Evolutionary conservation across 2,329 filamentous ascomycete species (phyloP), one percentile per base, ranked within the genome.

Genomic region (Chlorencoelia australis): DNA sequence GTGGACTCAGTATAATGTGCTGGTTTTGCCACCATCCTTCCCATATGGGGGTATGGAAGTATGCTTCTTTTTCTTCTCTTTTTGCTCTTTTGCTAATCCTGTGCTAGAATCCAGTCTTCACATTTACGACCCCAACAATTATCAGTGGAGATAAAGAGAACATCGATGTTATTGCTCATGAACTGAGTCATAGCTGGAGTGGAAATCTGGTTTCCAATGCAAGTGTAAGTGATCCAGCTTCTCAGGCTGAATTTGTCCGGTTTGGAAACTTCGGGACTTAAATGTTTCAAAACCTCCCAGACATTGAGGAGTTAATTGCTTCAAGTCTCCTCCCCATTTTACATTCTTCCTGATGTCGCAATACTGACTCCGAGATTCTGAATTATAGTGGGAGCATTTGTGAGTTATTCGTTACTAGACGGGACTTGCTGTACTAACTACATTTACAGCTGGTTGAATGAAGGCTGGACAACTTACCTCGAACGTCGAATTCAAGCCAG

Each of bases 61-160:
- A 15, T 14, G 14, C 8, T 14, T 14, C 15, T 7, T 9, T 9
- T 30, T 14, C 27, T 15, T 9, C 14, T 9, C 27, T 15, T 30
- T 14, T 9, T 30, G 7, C 15, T 30, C 8, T 30, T 87, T 87
- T 82, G n/a, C n/a, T n/a, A n/a, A n/a, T n/a, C n/a, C n/a, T n/a
- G n/a, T n/a, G n/a, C n/a, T 87, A 94, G 59, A 94, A 95, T 56
- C 88, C 88, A 0, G 78, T 94, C 35, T 94, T 83, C 63, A 96
- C 91, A 0, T 96, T 94, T 58, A 89, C 88, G 1, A 96, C 91
- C 2, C 89, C 89, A 2, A 94, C 87, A 22, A 82, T 96, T 49
- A 87, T 98, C 54, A 91, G 82, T 39, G 89, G 89, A 31, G 83
- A 89, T 52, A 73, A 82, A 28, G 82, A 94, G 55, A 96, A 96